phyloP scores from a whole-genome alignment of 805 yeast genomes.

The Pichia thaimueangensis region DNA sequence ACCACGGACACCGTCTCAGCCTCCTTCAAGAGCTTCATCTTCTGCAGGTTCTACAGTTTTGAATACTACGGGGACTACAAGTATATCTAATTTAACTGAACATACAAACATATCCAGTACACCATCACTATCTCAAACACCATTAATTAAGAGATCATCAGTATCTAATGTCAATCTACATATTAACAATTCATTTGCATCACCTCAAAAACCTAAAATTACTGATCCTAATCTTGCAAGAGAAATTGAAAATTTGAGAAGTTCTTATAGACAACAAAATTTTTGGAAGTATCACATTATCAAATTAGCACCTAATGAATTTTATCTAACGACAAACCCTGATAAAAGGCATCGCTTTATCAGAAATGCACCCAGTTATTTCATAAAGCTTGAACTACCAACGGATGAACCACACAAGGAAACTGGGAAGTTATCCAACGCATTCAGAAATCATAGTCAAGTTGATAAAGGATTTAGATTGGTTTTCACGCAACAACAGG shows the following conservation, averaged over 20 bases:
- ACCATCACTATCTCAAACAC: slow-evolving; percentile 6
- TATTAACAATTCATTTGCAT: neutral
- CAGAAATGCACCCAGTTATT: slow-evolving; percentile 58
- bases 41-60: neutral
- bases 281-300: slow-evolving; percentile 63
- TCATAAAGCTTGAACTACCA: slow-evolving; percentile 35
- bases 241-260: slow-evolving; percentile 9
- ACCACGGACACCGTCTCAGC: too few relatives aligned
- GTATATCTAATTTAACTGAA: neutral
- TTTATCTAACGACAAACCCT: slow-evolving; percentile 64
- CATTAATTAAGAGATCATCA: neutral
- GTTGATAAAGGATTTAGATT: slow-evolving; percentile 29
- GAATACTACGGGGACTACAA: neutral
- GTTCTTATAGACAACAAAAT: slow-evolving; percentile 19
- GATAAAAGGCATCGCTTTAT: slow-evolving; percentile 52
- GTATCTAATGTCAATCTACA: neutral
- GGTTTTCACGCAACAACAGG: slow-evolving; percentile 25
- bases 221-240: slow-evolving; percentile 1
- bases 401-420: neutral
- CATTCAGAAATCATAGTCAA: slow-evolving; percentile 2
- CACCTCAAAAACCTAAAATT: neutral
- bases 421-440: neutral
- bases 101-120: neutral
- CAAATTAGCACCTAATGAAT: slow-evolving; percentile 41
- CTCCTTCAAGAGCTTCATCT: neutral